Evolutionary conservation across 345 rosid species (phyloP), one percentile per base, ranked within the genome.

Genomic region (Anacardium occidentale): DNA sequence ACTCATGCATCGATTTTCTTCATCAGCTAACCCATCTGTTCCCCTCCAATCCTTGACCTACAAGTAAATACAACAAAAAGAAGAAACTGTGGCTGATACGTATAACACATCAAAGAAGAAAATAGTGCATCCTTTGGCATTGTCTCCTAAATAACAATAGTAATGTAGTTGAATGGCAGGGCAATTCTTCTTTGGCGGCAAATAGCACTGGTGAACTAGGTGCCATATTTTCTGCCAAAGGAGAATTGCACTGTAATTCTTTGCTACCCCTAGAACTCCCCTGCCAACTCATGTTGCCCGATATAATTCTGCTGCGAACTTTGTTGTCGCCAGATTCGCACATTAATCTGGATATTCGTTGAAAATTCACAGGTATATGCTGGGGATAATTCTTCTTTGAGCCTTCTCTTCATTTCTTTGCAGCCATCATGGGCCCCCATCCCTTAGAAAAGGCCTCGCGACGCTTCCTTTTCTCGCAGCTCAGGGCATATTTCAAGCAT

Each of bases 111-210:
- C 15, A 59, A 70, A 5, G 65, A 59, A 58, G 59, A 70, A 70
- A 47, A 29, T 9, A 70, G n/a, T 12, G 34, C 52, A 26, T 26
- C 44, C 18, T 17, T 22, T 8, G 29, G 5, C 34, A 22, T 5
- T 37, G 62, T 53, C 51, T 37, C 20, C 51, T 12, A 9, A 29
- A 32, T 14, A 21, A 40, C 34, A 20, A 62, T 32, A 47, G 50
- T 34, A 61, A 74, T 18, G 74, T 51, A 32, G 62, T 68, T 34
- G 80, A 82, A 82, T 70, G 63, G 72, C 85, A 71, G 85, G 85
- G 83, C 81, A 82, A 82, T 76, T 82, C 85, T 79, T 81, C 83
- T 82, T 82, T 79, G 85, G 83, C 83, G 67, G 78, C n/a, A 61
- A 66, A 59, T 69, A 26, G 68, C 52, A 11, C 17, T 2, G 61